Percentiles rank a stretch among this genome's conserved stretches.
These are phyloP conservation scores for Leccinum pachyderme DNA, from an alignment of 1,284 basidiomycete genomes.

Conservation along the genomic window DNA sequence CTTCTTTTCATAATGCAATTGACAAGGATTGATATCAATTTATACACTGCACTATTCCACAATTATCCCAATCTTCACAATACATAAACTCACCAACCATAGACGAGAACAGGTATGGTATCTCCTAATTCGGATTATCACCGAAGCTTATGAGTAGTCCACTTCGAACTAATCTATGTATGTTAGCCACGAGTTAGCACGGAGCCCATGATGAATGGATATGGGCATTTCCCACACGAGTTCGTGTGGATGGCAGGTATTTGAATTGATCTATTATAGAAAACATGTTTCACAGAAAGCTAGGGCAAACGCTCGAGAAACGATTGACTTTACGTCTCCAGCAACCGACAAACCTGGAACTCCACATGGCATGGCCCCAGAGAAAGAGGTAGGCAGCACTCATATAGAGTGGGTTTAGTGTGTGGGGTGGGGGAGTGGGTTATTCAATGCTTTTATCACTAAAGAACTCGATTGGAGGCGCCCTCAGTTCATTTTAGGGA, in stretches of 20 bases:
- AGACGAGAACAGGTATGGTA: background rate
- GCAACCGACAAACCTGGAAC: no score
- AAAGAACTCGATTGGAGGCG: background rate
- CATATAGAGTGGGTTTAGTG: background rate
- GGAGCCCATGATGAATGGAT: background rate
- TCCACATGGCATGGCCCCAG: background rate
- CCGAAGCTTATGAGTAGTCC: background rate
- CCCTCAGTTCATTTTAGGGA: background rate
- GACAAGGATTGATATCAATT: constrained; percentile 38
- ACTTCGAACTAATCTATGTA: background rate
- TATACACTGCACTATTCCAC: background rate
- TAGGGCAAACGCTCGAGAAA: background rate
- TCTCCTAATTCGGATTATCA: background rate
- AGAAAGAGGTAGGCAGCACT: no score
- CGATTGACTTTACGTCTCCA: background rate
- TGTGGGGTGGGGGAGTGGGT: background rate
- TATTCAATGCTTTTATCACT: background rate
- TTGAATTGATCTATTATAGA: background rate
- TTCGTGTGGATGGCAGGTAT: background rate
- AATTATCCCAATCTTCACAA: background rate
- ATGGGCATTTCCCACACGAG: background rate
- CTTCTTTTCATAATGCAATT: background rate
- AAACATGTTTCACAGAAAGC: background rate
- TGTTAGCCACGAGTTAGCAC: background rate
- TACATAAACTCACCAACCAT: background rate